A percentile compares a stretch with the other conserved stretches of the same genome.
Conservation (phyloP, 176 grass and related monocot species). For the Thinopyrum elongatum region DNA sequence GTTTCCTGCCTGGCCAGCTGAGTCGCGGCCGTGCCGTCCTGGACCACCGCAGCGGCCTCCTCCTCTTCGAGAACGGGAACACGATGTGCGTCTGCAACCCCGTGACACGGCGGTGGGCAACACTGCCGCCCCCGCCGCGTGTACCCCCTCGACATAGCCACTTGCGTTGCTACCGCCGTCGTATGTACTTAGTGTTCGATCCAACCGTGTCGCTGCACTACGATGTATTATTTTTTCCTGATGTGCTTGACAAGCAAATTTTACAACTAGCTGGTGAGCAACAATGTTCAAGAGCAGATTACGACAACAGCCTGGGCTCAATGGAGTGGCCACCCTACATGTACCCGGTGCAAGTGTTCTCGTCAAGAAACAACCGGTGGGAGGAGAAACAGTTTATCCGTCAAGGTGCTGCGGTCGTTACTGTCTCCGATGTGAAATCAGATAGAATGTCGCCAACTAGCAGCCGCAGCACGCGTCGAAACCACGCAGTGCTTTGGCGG, state of each 20-base stretch:
- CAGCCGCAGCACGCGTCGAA: neutral
- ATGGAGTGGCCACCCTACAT: neutral
- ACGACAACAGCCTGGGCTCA: neutral
- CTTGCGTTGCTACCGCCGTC: neutral
- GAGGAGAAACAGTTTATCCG: neutral
- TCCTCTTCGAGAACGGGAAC: neutral
- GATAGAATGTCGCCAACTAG: neutral
- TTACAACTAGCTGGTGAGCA: neutral
- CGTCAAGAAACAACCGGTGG: neutral
- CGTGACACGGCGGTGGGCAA: neutral
- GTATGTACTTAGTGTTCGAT: neutral
- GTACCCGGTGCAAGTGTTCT: neutral
- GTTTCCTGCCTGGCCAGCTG: neutral
- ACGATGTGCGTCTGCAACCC: neutral
- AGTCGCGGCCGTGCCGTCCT: neutral
- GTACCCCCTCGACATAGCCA: neutral
- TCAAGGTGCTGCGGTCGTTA: neutral
- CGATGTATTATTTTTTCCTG: neutral
- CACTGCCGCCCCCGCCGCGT: neutral
- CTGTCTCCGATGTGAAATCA: neutral
- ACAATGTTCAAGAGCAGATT: neutral
- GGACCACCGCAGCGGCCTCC: neutral
- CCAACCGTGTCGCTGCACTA: slow-evolving; percentile 8
- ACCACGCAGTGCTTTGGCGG: neutral
- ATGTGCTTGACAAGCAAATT: neutral